A percentile compares a stretch with the other conserved stretches of the same genome.
phyloP scores from a whole-genome alignment of 306 rosid genomes.

The Castanospermum australe region DNA sequence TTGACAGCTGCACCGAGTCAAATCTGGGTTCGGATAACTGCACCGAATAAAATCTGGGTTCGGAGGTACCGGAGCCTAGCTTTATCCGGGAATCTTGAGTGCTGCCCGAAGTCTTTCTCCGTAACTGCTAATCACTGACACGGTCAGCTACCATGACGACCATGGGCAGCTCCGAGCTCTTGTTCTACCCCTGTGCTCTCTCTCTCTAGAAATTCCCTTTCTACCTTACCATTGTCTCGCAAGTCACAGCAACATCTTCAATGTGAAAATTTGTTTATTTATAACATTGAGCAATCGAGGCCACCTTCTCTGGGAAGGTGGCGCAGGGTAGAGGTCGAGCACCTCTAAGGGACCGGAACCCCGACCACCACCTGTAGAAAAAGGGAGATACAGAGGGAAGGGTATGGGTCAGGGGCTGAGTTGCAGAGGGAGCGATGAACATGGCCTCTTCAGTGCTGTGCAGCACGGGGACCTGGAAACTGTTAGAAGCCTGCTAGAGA shows the following conservation, averaged over 20 bases:
- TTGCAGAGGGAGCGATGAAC: slow-evolving; percentile 56
- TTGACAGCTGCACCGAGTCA: neutral
- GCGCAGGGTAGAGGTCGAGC: too few species aligned
- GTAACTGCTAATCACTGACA: slow-evolving; percentile 37
- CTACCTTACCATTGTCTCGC: neutral
- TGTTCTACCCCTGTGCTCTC: neutral
- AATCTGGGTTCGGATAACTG: neutral
- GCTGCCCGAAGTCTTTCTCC: slow-evolving; percentile 42
- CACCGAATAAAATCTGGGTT: too few species aligned
- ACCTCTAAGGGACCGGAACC: too few species aligned
- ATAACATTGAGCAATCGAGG: slow-evolving; percentile 3
- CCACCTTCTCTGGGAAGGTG: slow-evolving; percentile 43
- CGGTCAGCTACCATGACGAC: slow-evolving; percentile 50
- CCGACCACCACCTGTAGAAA: too few species aligned
- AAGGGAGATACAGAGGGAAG: neutral
- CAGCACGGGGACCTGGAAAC: slow-evolving; percentile 59
- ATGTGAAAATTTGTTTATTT: slow-evolving; percentile 33
- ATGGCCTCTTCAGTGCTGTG: slow-evolving; percentile 69
- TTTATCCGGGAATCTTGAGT: slow-evolving; percentile 36
- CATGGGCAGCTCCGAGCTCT: neutral
- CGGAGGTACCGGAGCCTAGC: neutral
- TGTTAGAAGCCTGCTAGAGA: slow-evolving; percentile 40
- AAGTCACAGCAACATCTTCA: slow-evolving; percentile 3
- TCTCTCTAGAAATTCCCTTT: neutral
- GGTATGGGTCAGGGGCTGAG: slow-evolving; percentile 86